A percentile compares a stretch with the other conserved stretches of the same genome.
These are phyloP conservation scores for Skeletonema menzelii DNA, from an alignment of 108 stramenopile species.

Conservation along the genomic window DNA sequence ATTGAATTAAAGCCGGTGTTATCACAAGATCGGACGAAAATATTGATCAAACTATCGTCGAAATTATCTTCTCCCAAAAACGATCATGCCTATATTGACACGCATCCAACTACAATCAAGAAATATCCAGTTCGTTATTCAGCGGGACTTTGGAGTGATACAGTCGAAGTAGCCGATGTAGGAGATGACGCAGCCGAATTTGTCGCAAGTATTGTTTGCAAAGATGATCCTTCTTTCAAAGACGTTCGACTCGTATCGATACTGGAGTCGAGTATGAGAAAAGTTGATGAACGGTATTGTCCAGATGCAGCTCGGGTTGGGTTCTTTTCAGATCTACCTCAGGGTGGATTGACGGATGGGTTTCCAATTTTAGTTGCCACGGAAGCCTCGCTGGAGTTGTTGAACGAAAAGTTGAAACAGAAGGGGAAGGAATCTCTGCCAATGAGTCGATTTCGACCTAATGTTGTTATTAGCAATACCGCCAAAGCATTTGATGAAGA, in stretches of 20 bases:
- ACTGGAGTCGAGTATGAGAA: constrained; percentile 23
- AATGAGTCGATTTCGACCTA: constrained; percentile 86
- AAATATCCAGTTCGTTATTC: constrained; percentile 21
- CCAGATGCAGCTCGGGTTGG: constrained; percentile 53
- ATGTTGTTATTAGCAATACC: constrained; percentile 67
- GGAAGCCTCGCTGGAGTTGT: constrained; percentile 67
- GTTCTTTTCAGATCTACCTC: constrained; percentile 44
- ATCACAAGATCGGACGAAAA: background rate
- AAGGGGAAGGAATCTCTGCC: constrained; percentile 57
- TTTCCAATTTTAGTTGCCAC: constrained; percentile 82
- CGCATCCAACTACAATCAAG: constrained; percentile 9
- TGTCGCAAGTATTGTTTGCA: constrained; percentile 46
- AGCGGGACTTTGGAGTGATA: constrained; percentile 72
- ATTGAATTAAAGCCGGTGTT: constrained; percentile 16
- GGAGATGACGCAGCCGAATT: constrained; percentile 78
- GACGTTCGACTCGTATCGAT: constrained; percentile 63
- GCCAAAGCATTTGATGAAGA: constrained; percentile 84
- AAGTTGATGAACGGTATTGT: constrained; percentile 43
- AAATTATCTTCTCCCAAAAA: background rate
- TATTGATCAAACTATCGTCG: constrained; percentile 11
- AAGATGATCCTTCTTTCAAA: constrained; percentile 30
- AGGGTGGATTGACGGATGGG: constrained; percentile 71
- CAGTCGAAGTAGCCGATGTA: constrained; percentile 64
- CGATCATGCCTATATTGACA: constrained; percentile 11
- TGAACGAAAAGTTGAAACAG: constrained; percentile 58